Conservation (phyloP, 2,329 filamentous ascomycete species). For the Aureobasidium sp. region DNA sequence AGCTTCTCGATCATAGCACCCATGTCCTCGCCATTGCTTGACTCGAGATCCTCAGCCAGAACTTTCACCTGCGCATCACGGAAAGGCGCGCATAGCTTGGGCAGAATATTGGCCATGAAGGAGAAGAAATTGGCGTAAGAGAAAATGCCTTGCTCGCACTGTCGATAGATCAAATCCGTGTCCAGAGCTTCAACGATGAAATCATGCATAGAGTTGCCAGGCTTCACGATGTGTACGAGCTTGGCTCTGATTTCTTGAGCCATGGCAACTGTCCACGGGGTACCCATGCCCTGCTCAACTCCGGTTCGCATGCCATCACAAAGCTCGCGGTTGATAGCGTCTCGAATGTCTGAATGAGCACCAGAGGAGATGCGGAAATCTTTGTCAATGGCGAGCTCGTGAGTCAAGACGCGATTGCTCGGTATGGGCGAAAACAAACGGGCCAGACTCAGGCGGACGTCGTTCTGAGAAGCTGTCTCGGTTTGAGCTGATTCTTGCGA, state of each 20-base stretch:
- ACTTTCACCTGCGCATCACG: conserved; percentile 68
- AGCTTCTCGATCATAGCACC: conserved; percentile 59
- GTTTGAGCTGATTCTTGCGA: background rate
- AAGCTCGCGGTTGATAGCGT: conserved; percentile 51
- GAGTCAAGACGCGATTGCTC: conserved; percentile 64
- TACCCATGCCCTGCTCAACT: conserved; percentile 55
- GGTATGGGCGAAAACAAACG: conserved; percentile 54
- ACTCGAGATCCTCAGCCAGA: conserved; percentile 52
- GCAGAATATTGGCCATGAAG: conserved; percentile 65
- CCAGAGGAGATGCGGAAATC: conserved; percentile 60
- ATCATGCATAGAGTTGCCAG: conserved; percentile 63
- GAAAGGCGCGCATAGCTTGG: conserved; percentile 71
- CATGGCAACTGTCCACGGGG: conserved; percentile 60
- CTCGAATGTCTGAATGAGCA: conserved; percentile 48
- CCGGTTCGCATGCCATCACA: conserved; percentile 53
- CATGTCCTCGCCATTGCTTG: conserved; percentile 20
- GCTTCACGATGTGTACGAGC: conserved; percentile 61
- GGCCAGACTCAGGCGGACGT: background rate
- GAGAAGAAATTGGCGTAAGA: conserved; percentile 74
- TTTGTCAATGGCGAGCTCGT: conserved; percentile 71
- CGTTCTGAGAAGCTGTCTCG: background rate
- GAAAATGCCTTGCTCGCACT: conserved; percentile 63
- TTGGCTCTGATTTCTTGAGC: conserved; percentile 63
- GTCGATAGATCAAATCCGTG: conserved; percentile 57
- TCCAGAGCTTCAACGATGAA: conserved; percentile 70